A percentile compares a stretch with the other conserved stretches of the same genome.
Evolutionary conservation across 129 eudicot species (phyloP).

Genomic region (Flaveria sonorensis): DNA sequence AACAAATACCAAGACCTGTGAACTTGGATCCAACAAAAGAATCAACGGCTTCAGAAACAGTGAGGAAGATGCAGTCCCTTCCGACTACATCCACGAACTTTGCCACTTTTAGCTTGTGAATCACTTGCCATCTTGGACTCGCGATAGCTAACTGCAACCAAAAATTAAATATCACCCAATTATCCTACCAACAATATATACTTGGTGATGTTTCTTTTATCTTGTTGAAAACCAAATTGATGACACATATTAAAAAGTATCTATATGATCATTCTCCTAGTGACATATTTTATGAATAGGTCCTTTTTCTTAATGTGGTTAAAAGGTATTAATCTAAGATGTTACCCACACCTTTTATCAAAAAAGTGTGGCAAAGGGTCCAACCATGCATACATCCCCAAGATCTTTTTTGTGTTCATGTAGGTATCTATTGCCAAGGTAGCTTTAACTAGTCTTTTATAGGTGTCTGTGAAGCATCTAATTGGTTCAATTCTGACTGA

Average conservation of each 20-base stretch:
- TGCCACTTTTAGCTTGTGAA: slow-evolving; percentile 55
- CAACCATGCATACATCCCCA: background rate
- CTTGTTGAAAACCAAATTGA: too few species aligned
- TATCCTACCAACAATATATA: background rate
- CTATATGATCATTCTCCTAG: too few species aligned
- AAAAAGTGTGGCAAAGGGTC: background rate
- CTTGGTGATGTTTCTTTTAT: background rate
- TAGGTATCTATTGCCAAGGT: background rate
- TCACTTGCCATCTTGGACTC: slow-evolving; percentile 61
- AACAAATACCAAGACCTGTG: slow-evolving; percentile 29
- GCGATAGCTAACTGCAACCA: slow-evolving; percentile 50
- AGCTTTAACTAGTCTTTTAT: background rate
- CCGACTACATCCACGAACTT: slow-evolving; percentile 49
- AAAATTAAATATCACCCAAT: background rate
- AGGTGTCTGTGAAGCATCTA: too few species aligned
- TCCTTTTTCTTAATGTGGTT: background rate
- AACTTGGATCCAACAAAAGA: slow-evolving; percentile 43
- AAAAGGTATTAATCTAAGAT: background rate
- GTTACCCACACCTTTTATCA: background rate
- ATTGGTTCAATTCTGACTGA: background rate
- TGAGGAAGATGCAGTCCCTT: slow-evolving; percentile 55
- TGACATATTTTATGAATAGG: too few species aligned
- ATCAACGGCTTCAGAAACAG: slow-evolving; percentile 60
- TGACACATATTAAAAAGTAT: background rate
- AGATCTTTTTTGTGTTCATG: background rate